Conservation (phyloP, 2,329 filamentous ascomycete species). For the Capronia coronata region DNA sequence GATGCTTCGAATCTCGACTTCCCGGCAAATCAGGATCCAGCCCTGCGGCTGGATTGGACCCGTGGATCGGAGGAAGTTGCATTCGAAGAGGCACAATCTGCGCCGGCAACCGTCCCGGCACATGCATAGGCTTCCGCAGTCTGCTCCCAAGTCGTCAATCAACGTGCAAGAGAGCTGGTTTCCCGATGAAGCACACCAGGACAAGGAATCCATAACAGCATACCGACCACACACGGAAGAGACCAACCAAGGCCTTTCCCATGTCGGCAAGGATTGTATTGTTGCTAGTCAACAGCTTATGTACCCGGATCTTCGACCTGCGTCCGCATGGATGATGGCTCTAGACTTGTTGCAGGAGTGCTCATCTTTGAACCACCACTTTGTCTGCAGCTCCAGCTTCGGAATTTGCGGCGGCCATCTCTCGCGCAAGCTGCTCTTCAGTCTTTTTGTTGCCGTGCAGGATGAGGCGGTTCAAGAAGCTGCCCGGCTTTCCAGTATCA, state of each 20-base stretch:
- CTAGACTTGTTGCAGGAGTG: neutral
- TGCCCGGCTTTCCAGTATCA: constrained; percentile 22
- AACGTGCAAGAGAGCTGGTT: too few relatives aligned
- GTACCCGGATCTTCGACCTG: neutral
- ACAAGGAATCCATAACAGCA: too few relatives aligned
- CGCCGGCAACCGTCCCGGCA: neutral
- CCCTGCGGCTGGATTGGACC: constrained; percentile 15
- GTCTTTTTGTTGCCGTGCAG: constrained; percentile 28
- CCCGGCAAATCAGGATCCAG: constrained; percentile 1
- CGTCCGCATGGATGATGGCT: neutral
- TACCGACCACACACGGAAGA: too few relatives aligned
- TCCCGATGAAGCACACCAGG: too few relatives aligned
- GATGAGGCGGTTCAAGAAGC: constrained; percentile 27
- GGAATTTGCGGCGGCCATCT: constrained; percentile 15
- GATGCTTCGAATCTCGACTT: constrained; percentile 4
- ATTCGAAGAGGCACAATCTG: constrained; percentile 7
- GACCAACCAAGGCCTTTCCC: neutral
- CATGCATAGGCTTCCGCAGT: constrained; percentile 1
- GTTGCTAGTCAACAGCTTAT: neutral
- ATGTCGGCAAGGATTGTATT: neutral
- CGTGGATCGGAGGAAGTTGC: constrained; percentile 4
- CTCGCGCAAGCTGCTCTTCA: constrained; percentile 22
- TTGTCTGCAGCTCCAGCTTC: constrained; percentile 11
- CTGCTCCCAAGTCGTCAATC: neutral
- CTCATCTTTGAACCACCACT: constrained; percentile 13